Evolutionary conservation across 83 land plant genomes (phyloP), one percentile per base, ranked within the genome.

Genomic region (Diphasiastrum complanatum): DNA sequence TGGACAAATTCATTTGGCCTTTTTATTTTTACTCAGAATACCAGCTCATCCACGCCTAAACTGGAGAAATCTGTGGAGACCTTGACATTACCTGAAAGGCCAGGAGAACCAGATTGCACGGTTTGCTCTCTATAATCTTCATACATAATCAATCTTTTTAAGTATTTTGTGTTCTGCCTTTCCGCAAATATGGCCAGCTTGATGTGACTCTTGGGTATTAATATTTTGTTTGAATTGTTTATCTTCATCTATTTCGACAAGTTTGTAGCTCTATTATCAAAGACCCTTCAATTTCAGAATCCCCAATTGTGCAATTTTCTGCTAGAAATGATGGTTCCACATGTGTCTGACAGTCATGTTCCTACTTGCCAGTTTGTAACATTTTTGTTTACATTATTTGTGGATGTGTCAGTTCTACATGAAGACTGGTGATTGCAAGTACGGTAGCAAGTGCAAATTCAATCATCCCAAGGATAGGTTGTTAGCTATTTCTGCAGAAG

Each of bases 21-120:
- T n/a, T n/a, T n/a, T n/a, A n/a, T n/a, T n/a, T n/a, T n/a, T n/a
- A n/a, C n/a, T n/a, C n/a, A n/a, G n/a, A n/a, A n/a, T n/a, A n/a
- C n/a, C n/a, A n/a, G n/a, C n/a, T n/a, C n/a, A n/a, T n/a, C n/a
- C n/a, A n/a, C n/a, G n/a, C n/a, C n/a, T n/a, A n/a, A n/a, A n/a
- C n/a, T n/a, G n/a, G n/a, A n/a, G n/a, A n/a, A n/a, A n/a, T n/a
- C n/a, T n/a, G n/a, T n/a, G n/a, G n/a, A n/a, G n/a, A n/a, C n/a
- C n/a, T n/a, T n/a, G n/a, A n/a, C n/a, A n/a, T n/a, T 86, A 47
- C 96, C 91, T 41, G 85, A 83, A 48, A 74, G 85, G 51, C 84
- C 85, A 27, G 87, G 85, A 57, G 88, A 86, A 48, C 80, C 88
- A 33, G 91, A 86, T 69, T 90, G 96, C 78, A 81, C 96, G 33